phyloP scores from a whole-genome alignment of 2,329 filamentous ascomycete genomes.

The Diaporthe longicolla region DNA sequence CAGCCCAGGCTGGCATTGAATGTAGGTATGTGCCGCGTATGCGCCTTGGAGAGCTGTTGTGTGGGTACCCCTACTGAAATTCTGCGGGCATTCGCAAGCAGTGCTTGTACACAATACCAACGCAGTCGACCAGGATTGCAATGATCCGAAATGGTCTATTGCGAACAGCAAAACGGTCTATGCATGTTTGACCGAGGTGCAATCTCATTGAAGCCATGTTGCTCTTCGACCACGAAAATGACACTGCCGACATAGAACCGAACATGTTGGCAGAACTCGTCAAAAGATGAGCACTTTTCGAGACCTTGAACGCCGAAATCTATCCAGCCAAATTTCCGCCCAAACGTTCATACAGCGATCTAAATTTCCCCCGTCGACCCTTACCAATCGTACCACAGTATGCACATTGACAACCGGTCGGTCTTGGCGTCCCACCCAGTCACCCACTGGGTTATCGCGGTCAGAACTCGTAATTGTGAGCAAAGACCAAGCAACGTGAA shows the following conservation, averaged over 20 bases:
- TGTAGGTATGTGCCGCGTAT: not conserved
- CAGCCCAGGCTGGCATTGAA: not conserved
- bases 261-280: constrained; percentile 20
- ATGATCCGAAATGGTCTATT: not conserved
- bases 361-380: constrained; percentile 1
- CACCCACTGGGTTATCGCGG: not conserved
- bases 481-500: not conserved
- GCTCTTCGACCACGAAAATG: not conserved
- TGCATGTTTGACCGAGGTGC: not conserved
- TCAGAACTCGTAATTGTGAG: not conserved
- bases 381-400: constrained; percentile 29
- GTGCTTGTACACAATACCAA: not conserved
- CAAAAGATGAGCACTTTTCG: constrained; percentile 20
- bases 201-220: constrained; percentile 16
- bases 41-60: not conserved
- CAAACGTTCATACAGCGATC: not conserved
- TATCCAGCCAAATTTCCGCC: constrained; percentile 10
- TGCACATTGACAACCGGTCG: constrained; percentile 16
- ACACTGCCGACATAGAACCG: not conserved
- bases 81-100: not conserved
- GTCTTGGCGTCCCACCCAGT: constrained; percentile 12
- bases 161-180: constrained; percentile 2
- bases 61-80: not conserved
- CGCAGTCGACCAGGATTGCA: not conserved
- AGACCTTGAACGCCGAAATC: constrained; percentile 37